Percentiles rank a stretch among this genome's conserved stretches.
These are phyloP conservation scores for Aspergillus sclerotioniger DNA, from an alignment of 495 filamentous ascomycete species.

Conservation along the genomic window DNA sequence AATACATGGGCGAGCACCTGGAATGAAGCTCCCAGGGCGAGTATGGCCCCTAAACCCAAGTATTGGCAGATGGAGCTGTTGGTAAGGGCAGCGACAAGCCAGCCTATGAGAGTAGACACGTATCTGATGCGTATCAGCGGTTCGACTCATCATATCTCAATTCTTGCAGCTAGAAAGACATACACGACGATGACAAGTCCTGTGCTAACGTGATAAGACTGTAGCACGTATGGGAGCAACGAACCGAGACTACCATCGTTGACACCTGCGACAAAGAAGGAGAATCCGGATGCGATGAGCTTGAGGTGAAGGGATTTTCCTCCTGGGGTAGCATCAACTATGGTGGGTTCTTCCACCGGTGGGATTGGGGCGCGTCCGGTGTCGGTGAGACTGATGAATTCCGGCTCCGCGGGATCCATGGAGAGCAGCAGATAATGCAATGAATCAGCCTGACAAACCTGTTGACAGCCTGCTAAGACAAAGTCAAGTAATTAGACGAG, in stretches of 20 bases:
- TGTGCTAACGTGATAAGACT: conserved; percentile 46
- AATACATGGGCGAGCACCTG: conserved; percentile 31
- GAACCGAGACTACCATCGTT: conserved; percentile 53
- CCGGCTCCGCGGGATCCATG: background rate
- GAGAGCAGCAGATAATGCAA: too few relatives aligned
- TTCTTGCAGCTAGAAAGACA: background rate
- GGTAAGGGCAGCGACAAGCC: conserved; percentile 32
- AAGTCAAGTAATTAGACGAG: too few relatives aligned
- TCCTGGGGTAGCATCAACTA: background rate
- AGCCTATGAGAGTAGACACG: conserved; percentile 30
- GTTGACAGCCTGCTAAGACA: too few relatives aligned
- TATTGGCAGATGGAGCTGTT: conserved; percentile 28
- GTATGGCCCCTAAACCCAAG: conserved; percentile 28
- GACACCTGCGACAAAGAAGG: conserved; percentile 31
- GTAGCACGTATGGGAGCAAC: conserved; percentile 53
- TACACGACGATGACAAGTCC: conserved; percentile 22
- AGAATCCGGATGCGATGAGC: conserved; percentile 8
- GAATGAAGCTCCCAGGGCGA: conserved; percentile 23
- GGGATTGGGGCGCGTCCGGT: background rate
- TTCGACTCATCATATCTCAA: background rate
- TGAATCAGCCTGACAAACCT: background rate
- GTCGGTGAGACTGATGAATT: background rate
- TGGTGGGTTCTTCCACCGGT: background rate
- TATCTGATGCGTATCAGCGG: conserved; percentile 17
- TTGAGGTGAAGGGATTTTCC: background rate